phyloP scores from a whole-genome alignment of 2,329 filamentous ascomycete genomes.

The Talaromyces piceae region DNA sequence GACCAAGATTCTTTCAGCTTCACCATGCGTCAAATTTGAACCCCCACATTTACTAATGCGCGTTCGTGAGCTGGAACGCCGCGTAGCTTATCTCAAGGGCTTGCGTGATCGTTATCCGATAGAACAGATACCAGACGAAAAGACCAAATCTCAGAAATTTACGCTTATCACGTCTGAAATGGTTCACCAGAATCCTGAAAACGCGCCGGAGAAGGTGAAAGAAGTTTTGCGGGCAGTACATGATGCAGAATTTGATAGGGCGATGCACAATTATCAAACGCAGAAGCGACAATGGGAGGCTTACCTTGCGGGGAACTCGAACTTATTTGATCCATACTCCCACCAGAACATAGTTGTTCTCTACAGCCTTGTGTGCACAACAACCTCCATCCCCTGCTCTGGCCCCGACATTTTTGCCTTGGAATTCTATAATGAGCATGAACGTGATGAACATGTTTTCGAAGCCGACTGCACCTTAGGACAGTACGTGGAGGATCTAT shows the following conservation, averaged over 20 bases:
- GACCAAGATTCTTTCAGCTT: constrained; percentile 88
- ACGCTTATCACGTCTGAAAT: constrained; percentile 91
- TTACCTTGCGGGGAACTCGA: constrained; percentile 78
- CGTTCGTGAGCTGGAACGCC: constrained; percentile 81
- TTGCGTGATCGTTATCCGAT: constrained; percentile 70
- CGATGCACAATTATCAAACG: constrained; percentile 84
- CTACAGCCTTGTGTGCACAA: constrained; percentile 88
- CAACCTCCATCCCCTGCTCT: constrained; percentile 85
- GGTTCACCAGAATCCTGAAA: constrained; percentile 76
- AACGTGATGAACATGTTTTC: constrained; percentile 59
- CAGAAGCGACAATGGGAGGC: constrained; percentile 96
- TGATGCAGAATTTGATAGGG: constrained; percentile 94
- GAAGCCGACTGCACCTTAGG: constrained; percentile 84
- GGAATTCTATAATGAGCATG: constrained; percentile 88
- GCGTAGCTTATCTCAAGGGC: constrained; percentile 71
- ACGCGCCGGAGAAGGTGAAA: constrained; percentile 77
- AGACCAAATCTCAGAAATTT: constrained; percentile 63
- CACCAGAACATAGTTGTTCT: constrained; percentile 95
- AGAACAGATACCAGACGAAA: constrained; percentile 49
- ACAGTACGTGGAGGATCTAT: constrained; percentile 90
- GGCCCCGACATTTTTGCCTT: constrained; percentile 87
- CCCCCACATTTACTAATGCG: constrained; percentile 90
- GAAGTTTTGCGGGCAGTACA: constrained; percentile 92
- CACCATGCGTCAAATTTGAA: constrained; percentile 91
- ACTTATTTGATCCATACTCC: constrained; percentile 88